phyloP scores from a whole-genome alignment of 1,284 basidiomycete genomes.

The Exobasidium cylindrosporum region DNA sequence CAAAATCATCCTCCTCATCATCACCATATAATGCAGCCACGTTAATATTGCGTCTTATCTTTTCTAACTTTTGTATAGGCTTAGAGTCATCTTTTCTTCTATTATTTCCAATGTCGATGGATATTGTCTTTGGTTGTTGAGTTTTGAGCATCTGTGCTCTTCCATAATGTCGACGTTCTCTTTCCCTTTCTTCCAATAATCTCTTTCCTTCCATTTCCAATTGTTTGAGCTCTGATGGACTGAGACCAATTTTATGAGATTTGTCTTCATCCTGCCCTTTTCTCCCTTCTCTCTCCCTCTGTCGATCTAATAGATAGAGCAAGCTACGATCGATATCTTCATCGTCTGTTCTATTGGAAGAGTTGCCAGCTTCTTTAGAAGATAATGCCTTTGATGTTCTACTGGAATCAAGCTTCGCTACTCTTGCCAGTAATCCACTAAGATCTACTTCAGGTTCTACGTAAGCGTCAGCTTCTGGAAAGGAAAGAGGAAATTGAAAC shows the following conservation, averaged over 20 bases:
- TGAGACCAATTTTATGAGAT: not conserved
- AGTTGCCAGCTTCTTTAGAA: slow-evolving; percentile 17
- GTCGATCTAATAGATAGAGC: slow-evolving; percentile 33
- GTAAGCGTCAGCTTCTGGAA: slow-evolving; percentile 19
- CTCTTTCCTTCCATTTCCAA: slow-evolving; percentile 6
- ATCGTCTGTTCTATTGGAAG: slow-evolving; percentile 19
- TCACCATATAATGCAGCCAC: not conserved
- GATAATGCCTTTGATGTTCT: slow-evolving; percentile 19
- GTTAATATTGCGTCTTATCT: not conserved
- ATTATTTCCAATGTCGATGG: slow-evolving; percentile 3
- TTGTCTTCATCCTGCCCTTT: not conserved
- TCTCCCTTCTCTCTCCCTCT: slow-evolving; percentile 13
- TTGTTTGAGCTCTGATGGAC: not conserved
- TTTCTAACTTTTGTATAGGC: not conserved
- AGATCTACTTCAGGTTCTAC: slow-evolving; percentile 50
- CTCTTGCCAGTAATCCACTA: slow-evolving; percentile 32
- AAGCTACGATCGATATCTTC: slow-evolving; percentile 45
- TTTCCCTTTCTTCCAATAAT: slow-evolving; percentile 12
- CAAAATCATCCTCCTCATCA: not conserved
- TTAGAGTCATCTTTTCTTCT: not conserved
- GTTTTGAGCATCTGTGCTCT: slow-evolving; percentile 7
- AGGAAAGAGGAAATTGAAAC: slow-evolving; percentile 6
- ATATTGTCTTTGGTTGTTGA: slow-evolving; percentile 6
- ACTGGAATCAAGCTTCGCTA: slow-evolving; percentile 29
- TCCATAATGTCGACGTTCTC: slow-evolving; percentile 8